Conservation (phyloP, 805 yeast genomes). For the Cephaloascus albidus region DNA sequence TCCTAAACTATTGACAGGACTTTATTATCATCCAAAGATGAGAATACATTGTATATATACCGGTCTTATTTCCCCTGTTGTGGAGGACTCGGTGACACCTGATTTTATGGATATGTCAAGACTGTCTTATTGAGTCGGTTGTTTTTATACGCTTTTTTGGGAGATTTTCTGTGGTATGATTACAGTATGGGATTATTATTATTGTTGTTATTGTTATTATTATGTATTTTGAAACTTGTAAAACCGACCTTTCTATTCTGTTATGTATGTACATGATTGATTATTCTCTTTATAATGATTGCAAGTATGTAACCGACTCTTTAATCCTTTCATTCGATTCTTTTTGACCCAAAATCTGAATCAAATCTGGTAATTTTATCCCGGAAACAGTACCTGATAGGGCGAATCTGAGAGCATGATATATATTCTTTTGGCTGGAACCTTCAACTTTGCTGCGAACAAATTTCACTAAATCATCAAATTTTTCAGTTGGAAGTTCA, state of each 20-base stretch:
- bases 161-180: too few species aligned
- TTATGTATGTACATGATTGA: too few species aligned
- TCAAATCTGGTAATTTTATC: constrained; percentile 47
- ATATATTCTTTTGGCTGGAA: constrained; percentile 24
- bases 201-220: too few species aligned
- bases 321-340: constrained; percentile 19
- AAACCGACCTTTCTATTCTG: too few species aligned
- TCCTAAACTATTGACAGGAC: constrained; percentile 75
- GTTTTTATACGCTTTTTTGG: too few species aligned
- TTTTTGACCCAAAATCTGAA: constrained; percentile 42
- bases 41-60: constrained; percentile 69
- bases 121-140: too few species aligned
- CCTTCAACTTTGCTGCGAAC: constrained; percentile 1
- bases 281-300: too few species aligned
- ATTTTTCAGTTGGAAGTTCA: too few species aligned
- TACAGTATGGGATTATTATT: too few species aligned
- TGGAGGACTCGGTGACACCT: not conserved
- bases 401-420: constrained; percentile 55
- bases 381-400: constrained; percentile 68
- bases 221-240: too few species aligned
- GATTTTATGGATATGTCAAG: not conserved
- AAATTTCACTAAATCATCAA: constrained; percentile 2
- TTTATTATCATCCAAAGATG: constrained; percentile 74
- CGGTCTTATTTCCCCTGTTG: constrained; percentile 9
- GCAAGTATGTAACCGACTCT: constrained; percentile 6